Evolutionary conservation across 108 stramenopile genomes (phyloP), one percentile per base, ranked within the genome.

Genomic region (Ochromonas danica): DNA sequence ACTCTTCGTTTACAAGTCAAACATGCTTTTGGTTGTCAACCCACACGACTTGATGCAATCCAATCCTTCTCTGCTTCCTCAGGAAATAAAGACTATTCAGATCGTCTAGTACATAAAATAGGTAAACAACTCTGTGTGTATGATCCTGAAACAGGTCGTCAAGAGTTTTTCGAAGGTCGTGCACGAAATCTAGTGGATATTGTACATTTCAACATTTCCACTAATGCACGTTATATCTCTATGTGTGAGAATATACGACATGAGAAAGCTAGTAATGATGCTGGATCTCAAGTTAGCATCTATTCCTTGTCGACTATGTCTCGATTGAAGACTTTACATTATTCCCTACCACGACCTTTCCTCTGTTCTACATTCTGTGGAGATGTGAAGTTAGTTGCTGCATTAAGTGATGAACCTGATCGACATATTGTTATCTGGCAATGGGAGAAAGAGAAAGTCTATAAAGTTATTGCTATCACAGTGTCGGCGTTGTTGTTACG

Each of bases 401-500:
- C 86, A 1, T 67, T 82, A 0, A 78, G 51, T 6, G 82, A 74
- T 6, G 84, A 81, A 71, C 84, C 83, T 14, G 83, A 86, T 62
- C 31, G 70, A 27, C 40, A 79, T 0, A 31, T 87, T 33, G 83
- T 87, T 1, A 62, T 87, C 40, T 87, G 86, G 86, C 70, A 80
- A n/a, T 87, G 86, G 86, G 81, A 84, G 1, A 86, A 84, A 40
- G 83, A 82, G 45, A 84, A 85, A 81, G 79, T 85, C 14, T 17
- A 0, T 33, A 65, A 80, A 39, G 1, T 70, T 41, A 27, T 43
- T 33, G 22, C 6, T 1, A 38, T 36, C 31, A 62, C 63, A 39
- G 31, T 80, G 61, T 41, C 0, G 22, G 67, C 71, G 1, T 17
- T 40, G 1, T 25, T 28, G 27, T 2, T 35, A 39, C 2, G 28